These are phyloP conservation scores for Moelleriella libera DNA, from an alignment of 2,329 filamentous ascomycete genomes.

Conservation along the genomic window DNA sequence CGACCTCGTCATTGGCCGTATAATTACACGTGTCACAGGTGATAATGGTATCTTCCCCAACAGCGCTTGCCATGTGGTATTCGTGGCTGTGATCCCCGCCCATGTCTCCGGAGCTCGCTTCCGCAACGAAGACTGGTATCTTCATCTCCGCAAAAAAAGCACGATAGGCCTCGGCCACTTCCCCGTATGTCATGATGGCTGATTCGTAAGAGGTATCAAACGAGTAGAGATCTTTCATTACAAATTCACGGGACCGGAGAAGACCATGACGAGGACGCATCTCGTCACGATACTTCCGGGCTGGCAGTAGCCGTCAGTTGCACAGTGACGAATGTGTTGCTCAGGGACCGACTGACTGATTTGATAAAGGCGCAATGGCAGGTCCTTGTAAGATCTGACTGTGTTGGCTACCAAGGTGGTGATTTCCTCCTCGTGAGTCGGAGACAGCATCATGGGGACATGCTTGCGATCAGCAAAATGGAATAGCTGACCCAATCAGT, in stretches of 20 bases:
- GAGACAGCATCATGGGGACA: constrained; percentile 61
- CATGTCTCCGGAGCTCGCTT: constrained; percentile 92
- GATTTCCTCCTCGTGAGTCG: constrained; percentile 95
- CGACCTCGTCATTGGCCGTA: constrained; percentile 80
- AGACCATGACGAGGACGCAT: constrained; percentile 77
- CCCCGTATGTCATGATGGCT: constrained; percentile 69
- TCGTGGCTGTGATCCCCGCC: constrained; percentile 89
- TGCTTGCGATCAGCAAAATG: constrained; percentile 68
- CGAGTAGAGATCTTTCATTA: constrained; percentile 98
- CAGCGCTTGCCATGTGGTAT: constrained; percentile 68
- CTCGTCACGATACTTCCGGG: constrained; percentile 91
- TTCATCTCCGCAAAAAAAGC: constrained; percentile 71
- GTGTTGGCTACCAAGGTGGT: constrained; percentile 63
- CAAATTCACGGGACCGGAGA: constrained; percentile 75
- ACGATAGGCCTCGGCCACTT: constrained; percentile 60
- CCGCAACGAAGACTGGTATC: constrained; percentile 70
- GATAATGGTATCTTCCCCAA: constrained; percentile 77
- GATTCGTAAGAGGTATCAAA: constrained; percentile 58
- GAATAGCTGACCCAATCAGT: constrained; percentile 49
- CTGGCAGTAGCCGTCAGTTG: constrained; percentile 21
- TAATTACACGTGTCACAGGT: constrained; percentile 62
- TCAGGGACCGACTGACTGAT: constrained; percentile 45
- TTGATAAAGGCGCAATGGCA: constrained; percentile 82
- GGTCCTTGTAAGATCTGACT: constrained; percentile 68
- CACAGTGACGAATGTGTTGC: too few relatives aligned